Evolutionary conservation across 2,329 filamentous ascomycete genomes (phyloP).

Genomic region (Hymenotorrendiella dingleyae): DNA sequence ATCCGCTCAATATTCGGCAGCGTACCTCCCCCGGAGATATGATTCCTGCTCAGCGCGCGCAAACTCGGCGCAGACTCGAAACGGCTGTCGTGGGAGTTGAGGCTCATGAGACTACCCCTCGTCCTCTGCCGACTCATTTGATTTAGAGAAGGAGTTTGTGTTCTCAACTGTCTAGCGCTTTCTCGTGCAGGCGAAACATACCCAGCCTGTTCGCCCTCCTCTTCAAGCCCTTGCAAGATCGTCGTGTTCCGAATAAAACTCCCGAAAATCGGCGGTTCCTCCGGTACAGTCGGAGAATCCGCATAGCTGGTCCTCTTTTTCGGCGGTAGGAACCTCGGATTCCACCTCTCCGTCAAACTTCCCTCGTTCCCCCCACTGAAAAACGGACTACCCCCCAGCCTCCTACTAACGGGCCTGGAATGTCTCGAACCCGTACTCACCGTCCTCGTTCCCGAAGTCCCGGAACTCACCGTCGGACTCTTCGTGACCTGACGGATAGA

Average conservation of each 20-base stretch:
- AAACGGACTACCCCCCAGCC: constrained; percentile 26
- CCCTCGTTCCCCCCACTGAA: constrained; percentile 24
- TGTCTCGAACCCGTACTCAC: constrained; percentile 5
- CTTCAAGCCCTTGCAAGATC: no score
- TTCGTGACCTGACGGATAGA: constrained; percentile 18
- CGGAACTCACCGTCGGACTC: constrained; percentile 11
- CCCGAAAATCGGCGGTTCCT: constrained; percentile 16
- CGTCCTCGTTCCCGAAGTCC: no score
- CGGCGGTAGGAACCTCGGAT: constrained; percentile 10
- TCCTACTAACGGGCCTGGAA: constrained; percentile 21
- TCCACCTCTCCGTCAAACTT: constrained; percentile 9
- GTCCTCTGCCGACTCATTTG: no score
- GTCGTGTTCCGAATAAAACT: no score
- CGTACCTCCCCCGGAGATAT: not conserved
- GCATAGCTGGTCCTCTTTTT: constrained; percentile 17
- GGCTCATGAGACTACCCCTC: constrained; percentile 15
- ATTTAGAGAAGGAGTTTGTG: no score
- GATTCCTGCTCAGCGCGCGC: not conserved
- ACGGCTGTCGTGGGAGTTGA: constrained; percentile 19
- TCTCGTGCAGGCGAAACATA: constrained; percentile 23
- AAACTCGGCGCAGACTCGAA: constrained; percentile 23
- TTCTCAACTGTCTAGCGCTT: constrained; percentile 24
- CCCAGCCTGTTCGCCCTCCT: no score
- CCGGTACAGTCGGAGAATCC: constrained; percentile 25
- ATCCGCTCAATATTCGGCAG: not conserved